Evolutionary conservation across 805 yeast species (phyloP), one percentile per base, ranked within the genome.

Genomic region (Groenewaldozyma tartarivorans): DNA sequence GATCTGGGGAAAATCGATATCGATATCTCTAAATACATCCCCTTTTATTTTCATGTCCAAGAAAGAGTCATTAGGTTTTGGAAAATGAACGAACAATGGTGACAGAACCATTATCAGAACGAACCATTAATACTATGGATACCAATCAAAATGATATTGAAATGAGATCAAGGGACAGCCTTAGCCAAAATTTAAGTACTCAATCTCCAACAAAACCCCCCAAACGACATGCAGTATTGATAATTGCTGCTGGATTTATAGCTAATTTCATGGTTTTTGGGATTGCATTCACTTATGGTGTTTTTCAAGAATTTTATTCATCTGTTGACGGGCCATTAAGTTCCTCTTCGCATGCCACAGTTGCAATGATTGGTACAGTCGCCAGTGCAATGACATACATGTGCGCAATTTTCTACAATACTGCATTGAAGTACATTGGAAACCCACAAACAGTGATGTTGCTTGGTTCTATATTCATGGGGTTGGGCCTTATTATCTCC

Each of bases 231-330:
- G n/a, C n/a, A n/a, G n/a, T n/a, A n/a, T n/a, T n/a, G n/a, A n/a
- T n/a, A n/a, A n/a, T 45, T 19, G 30, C 32, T 7, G 51, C 49
- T 2, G 51, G 49, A n/a, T 46, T 46, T 35, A 21, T 44, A 9
- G 39, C 42, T 9, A 46, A 48, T 31, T 46, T 47, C 26, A 36
- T 44, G 11, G 49, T 48, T 13, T 48, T 48, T 26, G 52, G 52
- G 6, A 39, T 49, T 16, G 43, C 42, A 1, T 49, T 49, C 41
- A 43, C 52, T 5, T 49, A 29, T 43, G 52, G 52, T 36, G 51
- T 49, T 20, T 49, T 43, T 36, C 52, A 49, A 33, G 51, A 49
- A 5, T 46, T 41, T 22, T 49, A 49, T 32, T 32, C 41, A 7
- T 30, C 39, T 20, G 21, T 15, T 16, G 36, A 32, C 3, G 52